Evolutionary conservation across 2,329 filamentous ascomycete genomes (phyloP).

Genomic region (Diaporthe batatas): DNA sequence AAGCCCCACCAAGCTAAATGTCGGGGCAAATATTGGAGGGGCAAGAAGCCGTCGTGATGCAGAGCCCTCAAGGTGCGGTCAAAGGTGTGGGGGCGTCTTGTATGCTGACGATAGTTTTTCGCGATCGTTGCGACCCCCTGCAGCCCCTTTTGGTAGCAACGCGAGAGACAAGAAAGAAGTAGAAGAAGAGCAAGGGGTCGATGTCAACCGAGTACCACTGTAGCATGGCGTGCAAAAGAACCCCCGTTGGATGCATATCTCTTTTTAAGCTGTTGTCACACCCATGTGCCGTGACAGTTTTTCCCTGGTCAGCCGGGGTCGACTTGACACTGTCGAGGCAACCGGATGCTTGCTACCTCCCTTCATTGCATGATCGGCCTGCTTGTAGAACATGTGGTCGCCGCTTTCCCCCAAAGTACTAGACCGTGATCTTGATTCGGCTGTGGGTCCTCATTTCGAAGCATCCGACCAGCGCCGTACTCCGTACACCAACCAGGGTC

Average conservation of each 20-base stretch:
- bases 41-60: conserved; percentile 3
- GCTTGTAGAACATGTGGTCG: neutral
- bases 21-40: neutral
- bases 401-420: neutral
- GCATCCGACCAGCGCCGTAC: neutral
- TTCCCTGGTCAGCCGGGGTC: neutral
- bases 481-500: neutral
- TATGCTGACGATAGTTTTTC: conserved; percentile 16
- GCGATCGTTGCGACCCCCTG: conserved; percentile 17
- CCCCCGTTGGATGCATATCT: conserved; percentile 26
- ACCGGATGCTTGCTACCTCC: neutral
- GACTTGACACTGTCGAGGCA: neutral
- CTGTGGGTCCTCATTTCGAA: conserved; percentile 7
- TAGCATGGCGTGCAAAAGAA: conserved; percentile 35
- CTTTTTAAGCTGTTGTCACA: neutral
- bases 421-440: neutral
- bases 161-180: neutral
- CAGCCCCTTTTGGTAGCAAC: neutral
- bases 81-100: neutral
- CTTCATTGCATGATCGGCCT: conserved; percentile 9
- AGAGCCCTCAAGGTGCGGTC: neutral
- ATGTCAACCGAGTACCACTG: conserved; percentile 17
- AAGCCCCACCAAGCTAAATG: conserved; percentile 32
- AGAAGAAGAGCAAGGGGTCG: neutral
- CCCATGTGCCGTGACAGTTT: conserved; percentile 1